Conservation (phyloP, 345 rosid species). For the Turritis glabra region DNA sequence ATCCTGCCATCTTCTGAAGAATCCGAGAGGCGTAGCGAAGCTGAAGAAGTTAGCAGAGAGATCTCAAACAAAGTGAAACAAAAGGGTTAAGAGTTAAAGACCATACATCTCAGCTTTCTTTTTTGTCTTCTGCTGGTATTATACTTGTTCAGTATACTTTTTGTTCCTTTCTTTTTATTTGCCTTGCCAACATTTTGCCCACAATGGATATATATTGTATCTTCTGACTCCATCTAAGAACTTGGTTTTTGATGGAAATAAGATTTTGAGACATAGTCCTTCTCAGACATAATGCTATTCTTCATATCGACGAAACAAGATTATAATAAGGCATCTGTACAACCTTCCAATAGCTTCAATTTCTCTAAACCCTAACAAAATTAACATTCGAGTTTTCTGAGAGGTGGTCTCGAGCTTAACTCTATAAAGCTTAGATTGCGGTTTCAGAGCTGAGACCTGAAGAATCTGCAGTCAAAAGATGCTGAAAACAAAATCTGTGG, state of each 20-base stretch:
- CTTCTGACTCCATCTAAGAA: slow-evolving; percentile 4
- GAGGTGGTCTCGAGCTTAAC: not conserved
- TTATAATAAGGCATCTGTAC: not conserved
- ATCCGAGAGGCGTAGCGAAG: not conserved
- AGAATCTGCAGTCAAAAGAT: not conserved
- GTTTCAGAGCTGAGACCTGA: slow-evolving; percentile 8
- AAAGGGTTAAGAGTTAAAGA: not conserved
- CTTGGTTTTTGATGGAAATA: slow-evolving; percentile 20
- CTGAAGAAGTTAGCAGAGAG: slow-evolving; percentile 19
- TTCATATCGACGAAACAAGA: not conserved
- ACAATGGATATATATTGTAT: slow-evolving; percentile 21
- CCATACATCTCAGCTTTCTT: slow-evolving; percentile 17
- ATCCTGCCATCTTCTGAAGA: not conserved
- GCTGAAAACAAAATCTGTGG: not conserved
- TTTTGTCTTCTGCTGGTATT: slow-evolving; percentile 13
- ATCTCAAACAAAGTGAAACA: slow-evolving; percentile 26
- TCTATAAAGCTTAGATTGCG: not conserved
- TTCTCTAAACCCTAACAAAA: not conserved
- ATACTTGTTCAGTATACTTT: slow-evolving; percentile 22
- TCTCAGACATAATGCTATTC: not conserved
- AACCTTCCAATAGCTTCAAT: not conserved
- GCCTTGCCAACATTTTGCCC: slow-evolving; percentile 18
- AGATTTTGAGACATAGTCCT: not conserved
- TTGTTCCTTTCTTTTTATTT: slow-evolving; percentile 26
- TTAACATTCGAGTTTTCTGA: not conserved